Percentiles rank a stretch among this genome's conserved stretches.
Conservation (phyloP, 495 filamentous ascomycete genomes). For the Tuber microsphaerosporum region DNA sequence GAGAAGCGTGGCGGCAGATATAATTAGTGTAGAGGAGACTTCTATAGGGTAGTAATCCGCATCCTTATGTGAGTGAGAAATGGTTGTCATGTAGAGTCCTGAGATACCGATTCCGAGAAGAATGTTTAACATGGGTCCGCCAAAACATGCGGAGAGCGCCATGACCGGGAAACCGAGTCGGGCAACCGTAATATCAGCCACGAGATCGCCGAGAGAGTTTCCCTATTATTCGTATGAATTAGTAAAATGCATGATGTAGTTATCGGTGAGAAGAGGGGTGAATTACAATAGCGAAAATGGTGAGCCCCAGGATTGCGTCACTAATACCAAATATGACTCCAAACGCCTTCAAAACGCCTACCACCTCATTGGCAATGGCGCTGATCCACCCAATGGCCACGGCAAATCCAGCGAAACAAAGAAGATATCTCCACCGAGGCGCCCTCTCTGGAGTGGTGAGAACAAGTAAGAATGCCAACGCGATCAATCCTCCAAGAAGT, state of each 20-base stretch:
- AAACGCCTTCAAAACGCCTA: slow-evolving; percentile 86
- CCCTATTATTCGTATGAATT: slow-evolving; percentile 45
- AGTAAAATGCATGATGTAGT: neutral
- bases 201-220: slow-evolving; percentile 88
- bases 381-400: slow-evolving; percentile 94
- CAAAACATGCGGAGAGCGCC: slow-evolving; percentile 92
- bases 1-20: slow-evolving; percentile 72
- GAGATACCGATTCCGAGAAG: slow-evolving; percentile 84
- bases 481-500: slow-evolving; percentile 60
- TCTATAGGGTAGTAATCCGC: slow-evolving; percentile 69
- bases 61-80: slow-evolving; percentile 49
- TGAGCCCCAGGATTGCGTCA: slow-evolving; percentile 91
- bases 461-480: slow-evolving; percentile 56
- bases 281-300: slow-evolving; percentile 73
- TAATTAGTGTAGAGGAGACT: slow-evolving; percentile 72
- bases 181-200: slow-evolving; percentile 91
- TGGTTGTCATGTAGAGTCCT: slow-evolving; percentile 75
- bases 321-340: slow-evolving; percentile 89
- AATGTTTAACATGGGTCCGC: slow-evolving; percentile 96
- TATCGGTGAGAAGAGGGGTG: neutral
- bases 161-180: slow-evolving; percentile 91
- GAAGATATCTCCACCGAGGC: slow-evolving; percentile 61
- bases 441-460: slow-evolving; percentile 55
- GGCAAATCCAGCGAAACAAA: slow-evolving; percentile 84
- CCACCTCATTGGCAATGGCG: slow-evolving; percentile 91